Evolutionary conservation across 2,329 filamentous ascomycete genomes (phyloP).

Genomic region (Botryotinia globosa): DNA sequence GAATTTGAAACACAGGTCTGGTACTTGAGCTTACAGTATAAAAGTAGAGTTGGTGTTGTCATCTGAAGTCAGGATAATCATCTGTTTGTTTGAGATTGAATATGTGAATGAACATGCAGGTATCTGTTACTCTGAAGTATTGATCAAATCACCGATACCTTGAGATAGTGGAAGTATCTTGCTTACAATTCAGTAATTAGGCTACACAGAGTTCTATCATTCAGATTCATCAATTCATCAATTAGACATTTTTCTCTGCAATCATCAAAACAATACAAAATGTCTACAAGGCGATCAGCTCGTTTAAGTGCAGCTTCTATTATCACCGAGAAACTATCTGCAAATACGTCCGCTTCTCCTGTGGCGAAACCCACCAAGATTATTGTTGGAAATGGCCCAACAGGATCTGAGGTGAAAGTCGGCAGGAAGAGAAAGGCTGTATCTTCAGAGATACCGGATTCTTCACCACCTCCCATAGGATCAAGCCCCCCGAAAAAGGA

Average conservation of each 20-base stretch:
- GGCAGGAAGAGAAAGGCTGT: conserved; percentile 15
- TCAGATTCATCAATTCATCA: background rate
- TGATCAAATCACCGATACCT: background rate
- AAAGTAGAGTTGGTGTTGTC: background rate
- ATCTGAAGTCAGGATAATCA: background rate
- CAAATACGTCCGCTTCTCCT: background rate
- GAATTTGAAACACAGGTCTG: background rate
- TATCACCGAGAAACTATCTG: conserved; percentile 20
- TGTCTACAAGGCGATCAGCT: conserved; percentile 35
- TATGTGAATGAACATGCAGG: background rate
- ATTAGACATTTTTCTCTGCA: conserved; percentile 1
- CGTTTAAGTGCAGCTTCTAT: conserved; percentile 31
- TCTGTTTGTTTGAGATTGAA: background rate
- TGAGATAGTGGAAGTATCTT: conserved; percentile 10
- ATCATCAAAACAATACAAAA: conserved; percentile 22
- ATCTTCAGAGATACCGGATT: background rate
- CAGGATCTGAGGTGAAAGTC: conserved; percentile 21
- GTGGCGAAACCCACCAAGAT: background rate
- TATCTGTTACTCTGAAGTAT: background rate
- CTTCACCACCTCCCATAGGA: background rate
- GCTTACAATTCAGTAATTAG: conserved; percentile 20
- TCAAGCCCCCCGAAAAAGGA: background rate
- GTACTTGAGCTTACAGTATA: background rate
- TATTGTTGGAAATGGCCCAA: conserved; percentile 7
- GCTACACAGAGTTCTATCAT: conserved; percentile 23